Evolutionary conservation across 2,329 filamentous ascomycete genomes (phyloP).

Genomic region (Camillea tinctor): DNA sequence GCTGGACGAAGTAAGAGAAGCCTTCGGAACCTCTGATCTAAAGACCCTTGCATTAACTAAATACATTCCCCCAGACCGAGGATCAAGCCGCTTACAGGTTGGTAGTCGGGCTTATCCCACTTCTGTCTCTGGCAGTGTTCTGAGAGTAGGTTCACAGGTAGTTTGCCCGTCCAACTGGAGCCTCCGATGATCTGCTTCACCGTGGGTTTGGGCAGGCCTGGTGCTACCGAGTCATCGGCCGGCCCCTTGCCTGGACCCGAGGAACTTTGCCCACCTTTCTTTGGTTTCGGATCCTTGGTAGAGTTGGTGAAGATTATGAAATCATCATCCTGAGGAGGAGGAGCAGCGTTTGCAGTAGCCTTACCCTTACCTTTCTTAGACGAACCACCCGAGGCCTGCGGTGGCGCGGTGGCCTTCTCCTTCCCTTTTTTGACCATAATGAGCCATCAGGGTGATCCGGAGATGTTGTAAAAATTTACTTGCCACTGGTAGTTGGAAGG

Average conservation of each 20-base stretch:
- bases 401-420: constrained; percentile 44
- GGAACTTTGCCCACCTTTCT: constrained; percentile 35
- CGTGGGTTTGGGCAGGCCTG: constrained; percentile 57
- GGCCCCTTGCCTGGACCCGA: constrained; percentile 21
- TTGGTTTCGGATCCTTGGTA: constrained; percentile 52
- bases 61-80: constrained; percentile 15
- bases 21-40: constrained; percentile 68
- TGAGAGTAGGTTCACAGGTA: constrained; percentile 88
- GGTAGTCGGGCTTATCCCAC: constrained; percentile 93
- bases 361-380: constrained; percentile 36
- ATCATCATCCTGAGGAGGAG: constrained; percentile 42
- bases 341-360: constrained; percentile 26
- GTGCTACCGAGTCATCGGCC: constrained; percentile 32
- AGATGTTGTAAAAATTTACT: background rate
- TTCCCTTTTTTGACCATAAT: constrained; percentile 55
- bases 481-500: background rate
- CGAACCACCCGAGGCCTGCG: constrained; percentile 28
- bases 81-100: constrained; percentile 55
- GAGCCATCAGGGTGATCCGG: constrained; percentile 19
- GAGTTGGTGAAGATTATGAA: constrained; percentile 58
- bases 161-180: constrained; percentile 94
- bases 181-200: constrained; percentile 86
- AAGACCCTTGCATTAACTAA: constrained; percentile 22
- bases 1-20: constrained; percentile 76
- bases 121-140: constrained; percentile 95